Evolutionary conservation across 2,329 filamentous ascomycete species (phyloP).

Genomic region (Ophiostoma novo-ulmi): DNA sequence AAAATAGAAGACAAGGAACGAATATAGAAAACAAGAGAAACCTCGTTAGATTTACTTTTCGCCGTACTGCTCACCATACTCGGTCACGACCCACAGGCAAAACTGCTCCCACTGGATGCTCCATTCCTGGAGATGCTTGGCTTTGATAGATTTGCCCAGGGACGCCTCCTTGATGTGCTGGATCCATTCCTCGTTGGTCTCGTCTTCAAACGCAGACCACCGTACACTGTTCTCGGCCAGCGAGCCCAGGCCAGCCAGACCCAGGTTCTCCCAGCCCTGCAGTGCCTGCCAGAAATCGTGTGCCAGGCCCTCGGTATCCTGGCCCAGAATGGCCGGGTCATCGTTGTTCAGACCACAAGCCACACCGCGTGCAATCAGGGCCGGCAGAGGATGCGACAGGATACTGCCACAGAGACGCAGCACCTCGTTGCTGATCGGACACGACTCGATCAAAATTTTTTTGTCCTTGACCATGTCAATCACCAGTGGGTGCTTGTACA

Average conservation of each 20-base stretch:
- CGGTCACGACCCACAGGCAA: constrained; percentile 81
- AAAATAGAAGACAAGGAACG: constrained; percentile 21
- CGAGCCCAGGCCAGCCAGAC: constrained; percentile 76
- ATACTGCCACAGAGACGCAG: constrained; percentile 30
- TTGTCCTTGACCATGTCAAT: constrained; percentile 85
- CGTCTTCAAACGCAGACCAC: constrained; percentile 85
- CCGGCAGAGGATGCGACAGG: constrained; percentile 59
- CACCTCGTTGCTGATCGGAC: constrained; percentile 82
- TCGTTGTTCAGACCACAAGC: constrained; percentile 82
- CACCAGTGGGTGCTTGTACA: constrained; percentile 87
- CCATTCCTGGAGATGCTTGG: constrained; percentile 71
- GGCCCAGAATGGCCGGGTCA: constrained; percentile 78
- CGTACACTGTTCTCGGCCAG: constrained; percentile 89
- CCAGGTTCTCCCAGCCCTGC: constrained; percentile 87
- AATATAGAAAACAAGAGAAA: constrained; percentile 22
- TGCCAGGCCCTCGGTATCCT: constrained; percentile 74
- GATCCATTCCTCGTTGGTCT: constrained; percentile 63
- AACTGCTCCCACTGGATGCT: constrained; percentile 79
- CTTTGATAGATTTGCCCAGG: constrained; percentile 65
- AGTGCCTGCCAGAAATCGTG: constrained; percentile 94
- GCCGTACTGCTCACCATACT: constrained; percentile 63
- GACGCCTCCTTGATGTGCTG: constrained; percentile 68
- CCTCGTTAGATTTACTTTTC: constrained; percentile 27
- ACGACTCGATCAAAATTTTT: constrained; percentile 82
- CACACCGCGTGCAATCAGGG: constrained; percentile 78